phyloP scores from a whole-genome alignment of 805 yeast genomes.

The Ogataea parapolymorpha region DNA sequence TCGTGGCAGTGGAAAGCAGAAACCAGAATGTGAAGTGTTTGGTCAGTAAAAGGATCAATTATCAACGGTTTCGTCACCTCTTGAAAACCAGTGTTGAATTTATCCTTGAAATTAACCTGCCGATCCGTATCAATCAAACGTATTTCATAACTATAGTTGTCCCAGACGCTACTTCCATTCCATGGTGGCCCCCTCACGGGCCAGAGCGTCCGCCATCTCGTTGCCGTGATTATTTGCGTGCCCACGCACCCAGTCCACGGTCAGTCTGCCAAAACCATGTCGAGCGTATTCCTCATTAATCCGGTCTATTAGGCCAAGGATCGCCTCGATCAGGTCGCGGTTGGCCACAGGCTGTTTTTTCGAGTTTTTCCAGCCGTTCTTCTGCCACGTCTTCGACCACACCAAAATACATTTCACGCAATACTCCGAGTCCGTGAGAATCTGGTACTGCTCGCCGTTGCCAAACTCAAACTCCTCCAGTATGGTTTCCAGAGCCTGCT shows the following conservation, averaged over 20 bases:
- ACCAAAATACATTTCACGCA: not conserved
- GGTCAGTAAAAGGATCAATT: no score
- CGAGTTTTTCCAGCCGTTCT: conserved; percentile 1
- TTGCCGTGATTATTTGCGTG: not conserved
- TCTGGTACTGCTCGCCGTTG: not conserved
- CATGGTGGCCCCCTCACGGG: not conserved
- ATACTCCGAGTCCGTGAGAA: not conserved
- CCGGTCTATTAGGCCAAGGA: not conserved
- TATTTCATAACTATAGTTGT: no score
- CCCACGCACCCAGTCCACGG: not conserved
- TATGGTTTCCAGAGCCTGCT: not conserved
- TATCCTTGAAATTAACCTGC: no score
- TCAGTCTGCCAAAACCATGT: not conserved
- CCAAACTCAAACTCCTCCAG: not conserved
- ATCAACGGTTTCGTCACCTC: no score
- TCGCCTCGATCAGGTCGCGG: not conserved
- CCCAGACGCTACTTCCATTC: not conserved
- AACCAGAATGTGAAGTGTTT: no score
- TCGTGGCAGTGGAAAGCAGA: no score
- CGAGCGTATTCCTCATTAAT: not conserved
- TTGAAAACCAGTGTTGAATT: no score
- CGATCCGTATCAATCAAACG: not conserved
- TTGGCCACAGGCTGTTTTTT: not conserved
- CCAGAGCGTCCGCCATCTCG: not conserved
- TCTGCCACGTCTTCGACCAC: not conserved